These are phyloP conservation scores for Hortaea werneckii DNA, from an alignment of 2,329 filamentous ascomycete species.

Conservation along the genomic window DNA sequence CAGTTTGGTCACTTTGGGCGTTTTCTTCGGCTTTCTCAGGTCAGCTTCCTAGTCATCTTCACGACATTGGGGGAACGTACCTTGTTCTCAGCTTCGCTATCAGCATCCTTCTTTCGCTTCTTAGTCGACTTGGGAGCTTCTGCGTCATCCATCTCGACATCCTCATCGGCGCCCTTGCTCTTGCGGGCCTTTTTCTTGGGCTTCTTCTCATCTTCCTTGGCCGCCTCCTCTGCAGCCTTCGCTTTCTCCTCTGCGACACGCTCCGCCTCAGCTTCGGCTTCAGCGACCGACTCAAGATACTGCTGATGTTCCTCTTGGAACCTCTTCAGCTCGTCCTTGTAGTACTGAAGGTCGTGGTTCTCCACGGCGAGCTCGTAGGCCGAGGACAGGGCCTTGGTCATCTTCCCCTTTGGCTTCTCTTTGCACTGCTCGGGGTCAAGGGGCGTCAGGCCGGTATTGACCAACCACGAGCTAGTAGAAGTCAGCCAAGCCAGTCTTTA, in stretches of 20 bases:
- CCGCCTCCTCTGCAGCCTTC: constrained; percentile 29
- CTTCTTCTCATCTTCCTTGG: constrained; percentile 41
- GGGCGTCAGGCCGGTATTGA: constrained; percentile 70
- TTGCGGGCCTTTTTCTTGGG: constrained; percentile 34
- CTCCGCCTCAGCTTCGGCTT: constrained; percentile 30
- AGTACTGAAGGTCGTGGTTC: constrained; percentile 65
- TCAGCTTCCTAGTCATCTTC: background rate
- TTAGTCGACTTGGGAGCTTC: constrained; percentile 52
- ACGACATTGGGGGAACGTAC: constrained; percentile 19
- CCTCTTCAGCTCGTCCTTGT: constrained; percentile 64
- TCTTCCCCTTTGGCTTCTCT: constrained; percentile 59
- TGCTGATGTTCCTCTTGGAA: constrained; percentile 45
- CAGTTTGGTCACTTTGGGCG: constrained; percentile 39
- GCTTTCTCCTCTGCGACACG: constrained; percentile 28
- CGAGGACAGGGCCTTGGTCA: constrained; percentile 65
- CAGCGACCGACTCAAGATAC: constrained; percentile 22
- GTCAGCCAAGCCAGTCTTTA: background rate
- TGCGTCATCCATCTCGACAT: constrained; percentile 51
- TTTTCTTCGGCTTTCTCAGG: constrained; percentile 39
- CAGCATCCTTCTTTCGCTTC: constrained; percentile 71
- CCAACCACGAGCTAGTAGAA: constrained; percentile 68
- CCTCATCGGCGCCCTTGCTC: constrained; percentile 26
- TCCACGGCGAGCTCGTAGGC: constrained; percentile 76
- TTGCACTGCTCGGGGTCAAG: constrained; percentile 62
- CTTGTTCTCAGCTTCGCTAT: constrained; percentile 62